Evolutionary conservation across 2,329 filamentous ascomycete species (phyloP).

Genomic region (Madurella fahalii): DNA sequence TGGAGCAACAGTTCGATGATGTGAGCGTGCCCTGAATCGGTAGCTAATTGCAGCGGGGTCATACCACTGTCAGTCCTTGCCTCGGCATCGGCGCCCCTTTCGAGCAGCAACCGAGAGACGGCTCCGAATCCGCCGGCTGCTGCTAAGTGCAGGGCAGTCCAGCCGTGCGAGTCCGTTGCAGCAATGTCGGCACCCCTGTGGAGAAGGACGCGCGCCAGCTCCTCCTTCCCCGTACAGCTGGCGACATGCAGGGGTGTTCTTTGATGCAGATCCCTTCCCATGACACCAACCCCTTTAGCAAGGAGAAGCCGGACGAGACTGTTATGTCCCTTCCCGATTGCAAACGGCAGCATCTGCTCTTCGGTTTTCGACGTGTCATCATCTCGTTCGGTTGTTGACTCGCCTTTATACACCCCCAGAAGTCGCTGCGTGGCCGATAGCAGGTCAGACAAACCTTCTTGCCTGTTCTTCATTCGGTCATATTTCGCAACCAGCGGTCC

Average conservation of each 20-base stretch:
- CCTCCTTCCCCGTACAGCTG: background rate
- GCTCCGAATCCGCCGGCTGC: background rate
- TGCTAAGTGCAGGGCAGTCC: background rate
- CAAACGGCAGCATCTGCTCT: background rate
- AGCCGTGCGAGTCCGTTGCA: background rate
- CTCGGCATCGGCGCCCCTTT: background rate
- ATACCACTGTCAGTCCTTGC: background rate
- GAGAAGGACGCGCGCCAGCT: background rate
- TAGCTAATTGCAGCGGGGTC: no score
- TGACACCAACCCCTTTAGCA: background rate
- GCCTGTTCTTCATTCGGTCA: no score
- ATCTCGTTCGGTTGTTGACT: no score
- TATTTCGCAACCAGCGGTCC: background rate
- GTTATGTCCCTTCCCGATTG: background rate
- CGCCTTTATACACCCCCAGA: background rate
- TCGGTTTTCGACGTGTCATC: background rate
- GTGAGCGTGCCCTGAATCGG: no score
- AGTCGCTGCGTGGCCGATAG: background rate
- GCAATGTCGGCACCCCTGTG: background rate
- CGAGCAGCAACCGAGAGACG: background rate
- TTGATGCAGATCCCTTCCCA: background rate
- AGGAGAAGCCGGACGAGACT: conserved; percentile 1
- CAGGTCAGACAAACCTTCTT: background rate
- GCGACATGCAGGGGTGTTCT: background rate
- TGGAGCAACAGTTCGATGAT: no score